These are phyloP conservation scores for Taphrina pruni DNA, from an alignment of 1,139 yeast genomes.

Conservation along the genomic window DNA sequence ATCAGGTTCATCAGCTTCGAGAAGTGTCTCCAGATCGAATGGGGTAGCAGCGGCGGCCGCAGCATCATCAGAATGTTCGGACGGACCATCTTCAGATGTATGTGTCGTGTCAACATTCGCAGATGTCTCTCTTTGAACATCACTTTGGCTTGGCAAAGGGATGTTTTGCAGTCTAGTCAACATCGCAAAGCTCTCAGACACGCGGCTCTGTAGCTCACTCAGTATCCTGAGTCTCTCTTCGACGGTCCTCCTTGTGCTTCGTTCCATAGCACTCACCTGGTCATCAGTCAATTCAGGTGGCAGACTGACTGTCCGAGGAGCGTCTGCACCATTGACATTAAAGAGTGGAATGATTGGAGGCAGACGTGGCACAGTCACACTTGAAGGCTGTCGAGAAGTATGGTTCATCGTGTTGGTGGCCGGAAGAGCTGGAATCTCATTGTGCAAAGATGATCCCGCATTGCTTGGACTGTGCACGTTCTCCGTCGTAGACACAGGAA, in stretches of 20 bases:
- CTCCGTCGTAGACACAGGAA: slow-evolving; percentile 40
- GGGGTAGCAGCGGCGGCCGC: not conserved
- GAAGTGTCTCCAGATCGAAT: not conserved
- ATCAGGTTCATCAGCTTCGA: not conserved
- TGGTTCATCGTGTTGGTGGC: not conserved
- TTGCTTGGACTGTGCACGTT: not conserved
- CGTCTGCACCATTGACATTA: slow-evolving; percentile 2
- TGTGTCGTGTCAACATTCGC: not conserved
- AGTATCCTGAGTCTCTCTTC: slow-evolving; percentile 31
- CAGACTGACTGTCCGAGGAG: slow-evolving; percentile 7
- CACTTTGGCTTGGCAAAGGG: slow-evolving; percentile 3
- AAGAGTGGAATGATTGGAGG: slow-evolving; percentile 37
- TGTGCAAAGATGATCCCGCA: too few species aligned
- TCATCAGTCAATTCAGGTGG: slow-evolving; percentile 31
- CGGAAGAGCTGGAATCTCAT: not conserved
- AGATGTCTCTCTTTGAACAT: not conserved
- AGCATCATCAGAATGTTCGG: too few species aligned
- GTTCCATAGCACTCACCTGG: slow-evolving; percentile 33
- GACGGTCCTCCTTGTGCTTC: slow-evolving; percentile 29
- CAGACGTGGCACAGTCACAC: slow-evolving; percentile 4
- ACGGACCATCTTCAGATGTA: too few species aligned
- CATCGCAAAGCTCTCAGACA: slow-evolving; percentile 28
- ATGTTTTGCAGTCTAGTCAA: slow-evolving; percentile 23
- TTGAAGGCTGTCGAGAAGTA: slow-evolving; percentile 2
- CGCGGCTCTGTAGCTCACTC: slow-evolving; percentile 23